Base-by-base conservation (phyloP, 306 rosid species). In the Inga leiocalycina region DNA sequence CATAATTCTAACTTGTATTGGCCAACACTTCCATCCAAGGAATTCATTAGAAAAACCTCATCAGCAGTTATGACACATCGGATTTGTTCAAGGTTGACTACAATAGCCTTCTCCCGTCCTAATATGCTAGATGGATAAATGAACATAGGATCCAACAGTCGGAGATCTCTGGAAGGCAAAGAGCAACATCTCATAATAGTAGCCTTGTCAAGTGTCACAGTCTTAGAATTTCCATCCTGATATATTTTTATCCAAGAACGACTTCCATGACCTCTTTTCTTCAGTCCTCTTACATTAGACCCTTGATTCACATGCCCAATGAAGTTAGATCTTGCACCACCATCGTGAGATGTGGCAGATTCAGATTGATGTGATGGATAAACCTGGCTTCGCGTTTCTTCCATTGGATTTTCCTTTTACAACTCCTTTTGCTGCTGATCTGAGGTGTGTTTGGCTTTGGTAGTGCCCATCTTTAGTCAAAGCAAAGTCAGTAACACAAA, bases 231-330 rank as follows among this genome's bases (percentile, higher is more conserved):
- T 30, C 98, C 99, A 87, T 85, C 87, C 65, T 86, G 80, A 86
- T 85, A 89, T 78, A 93, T 92, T 77, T 90, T 89, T 88, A 92
- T 93, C 99, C 99, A 96, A 80, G 99, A 96, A n/a, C 99, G 98
- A 81, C 82, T 89, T 76, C 97, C 99, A 35, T 93, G 99, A 78
- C 93, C 93, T 87, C 98, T 91, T 88, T 95, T 93, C 91, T 96
- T 96, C 82, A 86, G 71, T 85, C 88, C 93, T 74, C 86, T 78
- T 54, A 90, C 56, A 71, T 79, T 82, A 74, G 89, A 13, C 72
- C 88, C 92, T 27, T 87, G 86, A 85, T 79, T 82, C 32, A 49
- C 83, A 79, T 89, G 84, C 81, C 77, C 86, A 66, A 61, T 57
- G n/a, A 73, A 77, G 57, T 80, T 57, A 68, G 74, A 76, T 62